Conservation (phyloP, 2,329 filamentous ascomycete species). For the Xylariaceae sp. region DNA sequence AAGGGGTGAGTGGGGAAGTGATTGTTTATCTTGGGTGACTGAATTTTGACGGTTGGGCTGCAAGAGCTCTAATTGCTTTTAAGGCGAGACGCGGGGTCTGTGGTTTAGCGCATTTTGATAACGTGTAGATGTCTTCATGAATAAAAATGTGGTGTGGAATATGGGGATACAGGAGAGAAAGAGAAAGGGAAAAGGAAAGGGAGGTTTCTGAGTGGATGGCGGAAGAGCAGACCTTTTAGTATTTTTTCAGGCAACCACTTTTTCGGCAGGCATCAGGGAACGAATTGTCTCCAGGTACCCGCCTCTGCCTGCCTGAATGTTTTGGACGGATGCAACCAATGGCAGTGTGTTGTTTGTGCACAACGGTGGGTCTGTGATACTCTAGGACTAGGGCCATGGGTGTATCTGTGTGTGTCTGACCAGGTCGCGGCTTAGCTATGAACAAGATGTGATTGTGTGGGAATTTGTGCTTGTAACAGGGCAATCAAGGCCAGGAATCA, state of each 20-base stretch:
- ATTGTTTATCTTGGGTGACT: slow-evolving; percentile 38
- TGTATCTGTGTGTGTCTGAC: slow-evolving; percentile 14
- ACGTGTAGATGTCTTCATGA: slow-evolving; percentile 33
- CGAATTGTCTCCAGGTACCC: background rate
- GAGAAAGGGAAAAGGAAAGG: slow-evolving; percentile 23
- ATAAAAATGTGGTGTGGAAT: slow-evolving; percentile 32
- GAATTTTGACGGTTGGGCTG: slow-evolving; percentile 48
- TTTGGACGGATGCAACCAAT: background rate
- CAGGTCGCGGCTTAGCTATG: slow-evolving; percentile 23
- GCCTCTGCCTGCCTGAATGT: too few species aligned
- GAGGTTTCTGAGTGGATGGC: slow-evolving; percentile 19
- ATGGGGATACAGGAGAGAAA: slow-evolving; percentile 31
- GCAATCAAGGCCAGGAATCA: slow-evolving; percentile 20
- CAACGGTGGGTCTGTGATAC: too few species aligned
- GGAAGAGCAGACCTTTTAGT: slow-evolving; percentile 27
- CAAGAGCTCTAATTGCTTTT: slow-evolving; percentile 29
- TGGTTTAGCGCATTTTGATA: slow-evolving; percentile 56
- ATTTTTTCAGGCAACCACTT: slow-evolving; percentile 29
- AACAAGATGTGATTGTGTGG: slow-evolving; percentile 21
- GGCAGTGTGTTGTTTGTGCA: too few species aligned
- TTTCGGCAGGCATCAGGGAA: background rate
- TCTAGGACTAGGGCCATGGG: too few species aligned
- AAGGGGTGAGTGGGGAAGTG: slow-evolving; percentile 43
- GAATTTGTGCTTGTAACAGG: background rate
- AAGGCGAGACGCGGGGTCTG: slow-evolving; percentile 33